phyloP scores from a whole-genome alignment of 495 filamentous ascomycete species.

The Tuber brumale region DNA sequence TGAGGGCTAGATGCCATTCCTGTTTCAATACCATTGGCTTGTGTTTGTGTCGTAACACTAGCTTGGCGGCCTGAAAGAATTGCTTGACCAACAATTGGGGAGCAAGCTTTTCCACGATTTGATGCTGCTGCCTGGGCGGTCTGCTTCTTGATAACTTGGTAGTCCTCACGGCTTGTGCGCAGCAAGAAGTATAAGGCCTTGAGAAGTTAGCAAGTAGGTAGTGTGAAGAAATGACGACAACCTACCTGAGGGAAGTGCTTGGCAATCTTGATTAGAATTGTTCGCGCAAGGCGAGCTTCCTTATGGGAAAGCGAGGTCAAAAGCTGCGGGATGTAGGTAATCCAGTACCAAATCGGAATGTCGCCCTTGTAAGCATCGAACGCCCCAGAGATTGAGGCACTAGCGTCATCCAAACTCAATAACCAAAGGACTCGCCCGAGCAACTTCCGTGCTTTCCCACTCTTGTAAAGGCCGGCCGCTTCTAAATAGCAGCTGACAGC shows the following conservation, averaged over 20 bases:
- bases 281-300: slow-evolving; percentile 77
- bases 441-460: slow-evolving; percentile 87
- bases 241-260: slow-evolving; percentile 76
- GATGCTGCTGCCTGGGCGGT: slow-evolving; percentile 38
- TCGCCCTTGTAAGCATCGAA: slow-evolving; percentile 96
- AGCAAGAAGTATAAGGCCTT: slow-evolving; percentile 84
- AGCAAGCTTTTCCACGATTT: slow-evolving; percentile 34
- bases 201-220: slow-evolving; percentile 19
- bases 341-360: slow-evolving; percentile 97
- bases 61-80: slow-evolving; percentile 43
- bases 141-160: slow-evolving; percentile 78
- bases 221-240: slow-evolving; percentile 10
- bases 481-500: slow-evolving; percentile 95
- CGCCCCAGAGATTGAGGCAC: slow-evolving; percentile 66
- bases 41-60: slow-evolving; percentile 40
- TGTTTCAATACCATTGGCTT: slow-evolving; percentile 32
- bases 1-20: slow-evolving; percentile 40
- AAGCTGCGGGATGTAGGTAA: slow-evolving; percentile 95
- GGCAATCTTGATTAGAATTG: slow-evolving; percentile 82
- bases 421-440: slow-evolving; percentile 96
- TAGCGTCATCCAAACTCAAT: slow-evolving; percentile 83
- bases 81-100: slow-evolving; percentile 34
- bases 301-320: slow-evolving; percentile 80
- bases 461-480: slow-evolving; percentile 92
- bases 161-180: slow-evolving; percentile 89